Conservation (phyloP, 257 asterid genomes). For the Cruciata laevipes region DNA sequence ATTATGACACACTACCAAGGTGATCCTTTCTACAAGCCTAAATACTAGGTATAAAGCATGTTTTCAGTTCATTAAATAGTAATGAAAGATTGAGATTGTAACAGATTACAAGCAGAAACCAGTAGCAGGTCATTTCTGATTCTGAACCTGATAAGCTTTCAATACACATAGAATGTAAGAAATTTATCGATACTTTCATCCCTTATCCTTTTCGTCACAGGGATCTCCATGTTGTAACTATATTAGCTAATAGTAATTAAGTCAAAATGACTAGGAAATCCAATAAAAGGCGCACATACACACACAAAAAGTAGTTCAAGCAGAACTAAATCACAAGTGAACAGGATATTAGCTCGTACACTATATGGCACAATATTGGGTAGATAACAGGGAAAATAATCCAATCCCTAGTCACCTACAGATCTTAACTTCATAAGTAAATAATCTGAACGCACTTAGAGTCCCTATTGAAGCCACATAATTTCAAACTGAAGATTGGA, state of each 20-base stretch:
- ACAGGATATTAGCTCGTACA: background rate
- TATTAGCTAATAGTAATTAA: background rate
- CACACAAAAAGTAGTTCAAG: background rate
- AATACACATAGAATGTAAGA: background rate
- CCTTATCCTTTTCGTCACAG: background rate
- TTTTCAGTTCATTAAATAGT: background rate
- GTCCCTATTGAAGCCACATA: background rate
- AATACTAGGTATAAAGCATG: background rate
- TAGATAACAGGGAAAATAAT: background rate
- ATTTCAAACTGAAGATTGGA: constrained; percentile 12
- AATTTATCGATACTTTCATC: background rate
- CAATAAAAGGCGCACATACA: background rate
- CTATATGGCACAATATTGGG: background rate
- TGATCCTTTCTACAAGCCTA: background rate
- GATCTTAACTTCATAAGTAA: background rate
- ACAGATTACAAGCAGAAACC: background rate
- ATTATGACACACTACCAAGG: background rate
- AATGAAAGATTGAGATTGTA: background rate
- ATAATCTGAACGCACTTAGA: background rate
- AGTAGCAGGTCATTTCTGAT: background rate
- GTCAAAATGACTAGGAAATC: background rate
- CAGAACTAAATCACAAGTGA: background rate
- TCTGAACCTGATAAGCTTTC: background rate
- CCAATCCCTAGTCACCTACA: background rate
- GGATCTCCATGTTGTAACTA: background rate